Conservation (phyloP, 2,329 filamentous ascomycete genomes). For the Aspergillus ibericus region DNA sequence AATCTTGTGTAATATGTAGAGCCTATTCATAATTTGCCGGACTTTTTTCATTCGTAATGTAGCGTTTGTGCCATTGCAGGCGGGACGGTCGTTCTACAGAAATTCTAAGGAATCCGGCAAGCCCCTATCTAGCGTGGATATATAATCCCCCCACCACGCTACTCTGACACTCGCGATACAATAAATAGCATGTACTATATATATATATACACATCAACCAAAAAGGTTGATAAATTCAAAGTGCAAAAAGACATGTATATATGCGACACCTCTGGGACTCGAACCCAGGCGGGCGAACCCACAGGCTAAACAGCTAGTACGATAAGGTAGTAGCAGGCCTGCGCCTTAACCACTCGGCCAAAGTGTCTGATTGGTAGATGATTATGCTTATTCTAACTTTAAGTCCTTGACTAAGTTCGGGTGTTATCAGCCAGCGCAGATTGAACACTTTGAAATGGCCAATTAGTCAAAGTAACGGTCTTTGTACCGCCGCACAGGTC, state of each 20-base stretch:
- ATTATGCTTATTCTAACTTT: no score
- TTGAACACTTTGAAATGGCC: no score
- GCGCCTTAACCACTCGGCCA: background rate
- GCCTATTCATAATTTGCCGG: background rate
- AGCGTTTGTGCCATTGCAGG: background rate
- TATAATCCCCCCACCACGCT: no score
- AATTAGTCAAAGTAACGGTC: no score
- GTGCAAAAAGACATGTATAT: background rate
- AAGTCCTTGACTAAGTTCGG: no score
- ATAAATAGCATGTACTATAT: no score
- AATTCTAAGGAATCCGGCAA: background rate
- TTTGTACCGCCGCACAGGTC: no score
- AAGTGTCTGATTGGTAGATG: background rate
- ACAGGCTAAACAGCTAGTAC: background rate
- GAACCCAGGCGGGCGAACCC: background rate
- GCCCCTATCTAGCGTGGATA: no score
- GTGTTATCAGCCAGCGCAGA: no score
- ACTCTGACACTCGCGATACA: no score
- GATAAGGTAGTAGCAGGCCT: background rate
- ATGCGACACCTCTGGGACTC: background rate
- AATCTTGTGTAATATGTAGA: conserved; percentile 9
- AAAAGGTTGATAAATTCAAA: no score
- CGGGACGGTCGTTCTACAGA: background rate
- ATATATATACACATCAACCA: no score
- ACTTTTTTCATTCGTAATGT: background rate